phyloP scores from a whole-genome alignment of 192 early-diverging fungal species.

The Mortierella claussenii region DNA sequence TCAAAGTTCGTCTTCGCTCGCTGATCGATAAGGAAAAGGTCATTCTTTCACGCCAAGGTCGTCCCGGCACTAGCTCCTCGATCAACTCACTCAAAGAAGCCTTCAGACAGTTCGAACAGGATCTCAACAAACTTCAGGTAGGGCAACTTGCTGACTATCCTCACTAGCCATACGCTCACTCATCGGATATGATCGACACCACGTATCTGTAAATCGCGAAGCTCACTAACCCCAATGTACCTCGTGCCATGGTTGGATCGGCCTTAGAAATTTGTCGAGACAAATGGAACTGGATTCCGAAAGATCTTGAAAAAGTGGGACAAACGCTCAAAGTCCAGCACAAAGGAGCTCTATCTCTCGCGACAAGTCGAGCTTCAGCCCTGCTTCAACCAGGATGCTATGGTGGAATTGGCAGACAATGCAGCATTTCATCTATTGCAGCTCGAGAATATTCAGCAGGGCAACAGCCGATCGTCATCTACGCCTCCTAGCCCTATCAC shows the following conservation, averaged over 20 bases:
- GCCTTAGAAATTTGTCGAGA: constrained; percentile 91
- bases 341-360: constrained; percentile 97
- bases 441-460: constrained; percentile 72
- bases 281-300: constrained; percentile 95
- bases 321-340: constrained; percentile 96
- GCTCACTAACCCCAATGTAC: too few relatives aligned
- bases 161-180: neutral
- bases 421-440: constrained; percentile 82
- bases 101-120: constrained; percentile 90
- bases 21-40: constrained; percentile 83
- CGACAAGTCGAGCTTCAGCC: constrained; percentile 98
- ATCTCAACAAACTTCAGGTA: constrained; percentile 95
- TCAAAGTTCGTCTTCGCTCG: constrained; percentile 88
- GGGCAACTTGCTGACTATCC: too few relatives aligned
- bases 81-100: constrained; percentile 87
- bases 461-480: constrained; percentile 43
- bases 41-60: constrained; percentile 62
- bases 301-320: constrained; percentile 99
- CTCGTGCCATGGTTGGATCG: too few relatives aligned
- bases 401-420: constrained; percentile 90
- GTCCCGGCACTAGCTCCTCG: constrained; percentile 65
- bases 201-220: too few relatives aligned
- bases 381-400: constrained; percentile 93
- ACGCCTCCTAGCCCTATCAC: constrained; percentile 45
- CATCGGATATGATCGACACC: neutral